Evolutionary conservation across 2,329 filamentous ascomycete genomes (phyloP).

Genomic region (Neofusicoccum parvum): DNA sequence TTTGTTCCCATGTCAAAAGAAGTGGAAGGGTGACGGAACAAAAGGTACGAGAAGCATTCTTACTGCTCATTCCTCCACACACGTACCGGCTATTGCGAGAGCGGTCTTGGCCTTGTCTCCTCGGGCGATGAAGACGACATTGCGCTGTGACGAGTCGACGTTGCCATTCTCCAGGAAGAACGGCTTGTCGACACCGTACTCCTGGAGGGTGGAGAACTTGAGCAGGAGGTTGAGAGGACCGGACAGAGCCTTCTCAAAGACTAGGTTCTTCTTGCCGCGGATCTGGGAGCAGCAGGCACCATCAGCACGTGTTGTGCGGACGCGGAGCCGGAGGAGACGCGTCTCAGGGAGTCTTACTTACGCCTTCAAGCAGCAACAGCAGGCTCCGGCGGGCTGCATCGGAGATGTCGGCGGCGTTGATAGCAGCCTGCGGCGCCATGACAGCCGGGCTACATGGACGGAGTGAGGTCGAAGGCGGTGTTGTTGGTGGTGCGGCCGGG

Average conservation of each 20-base stretch:
- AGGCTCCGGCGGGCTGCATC: slow-evolving; percentile 86
- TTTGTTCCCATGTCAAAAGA: slow-evolving; percentile 55
- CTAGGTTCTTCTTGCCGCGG: slow-evolving; percentile 96
- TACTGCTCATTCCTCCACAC: slow-evolving; percentile 18
- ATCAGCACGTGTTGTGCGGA: background rate
- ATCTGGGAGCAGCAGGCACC: slow-evolving; percentile 61
- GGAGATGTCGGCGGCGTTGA: slow-evolving; percentile 74
- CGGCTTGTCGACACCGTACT: slow-evolving; percentile 97
- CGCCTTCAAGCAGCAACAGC: slow-evolving; percentile 87
- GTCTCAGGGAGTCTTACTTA: slow-evolving; percentile 62
- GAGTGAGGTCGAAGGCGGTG: background rate
- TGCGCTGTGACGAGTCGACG: slow-evolving; percentile 89
- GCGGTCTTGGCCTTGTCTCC: slow-evolving; percentile 87
- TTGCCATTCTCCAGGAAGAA: slow-evolving; percentile 97
- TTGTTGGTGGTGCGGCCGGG: background rate
- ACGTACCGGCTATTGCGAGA: slow-evolving; percentile 81
- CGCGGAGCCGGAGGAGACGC: background rate
- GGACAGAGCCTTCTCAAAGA: slow-evolving; percentile 87
- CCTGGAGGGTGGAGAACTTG: slow-evolving; percentile 92
- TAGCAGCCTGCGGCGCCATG: slow-evolving; percentile 71
- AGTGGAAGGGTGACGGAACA: background rate
- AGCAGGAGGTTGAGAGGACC: slow-evolving; percentile 88
- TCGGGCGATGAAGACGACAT: slow-evolving; percentile 89
- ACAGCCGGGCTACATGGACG: slow-evolving; percentile 26
- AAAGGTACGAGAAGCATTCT: background rate